Evolutionary conservation across 371 early-diverging fungal species (phyloP), one percentile per base, ranked within the genome.

Genomic region (Mucor circinelloides): DNA sequence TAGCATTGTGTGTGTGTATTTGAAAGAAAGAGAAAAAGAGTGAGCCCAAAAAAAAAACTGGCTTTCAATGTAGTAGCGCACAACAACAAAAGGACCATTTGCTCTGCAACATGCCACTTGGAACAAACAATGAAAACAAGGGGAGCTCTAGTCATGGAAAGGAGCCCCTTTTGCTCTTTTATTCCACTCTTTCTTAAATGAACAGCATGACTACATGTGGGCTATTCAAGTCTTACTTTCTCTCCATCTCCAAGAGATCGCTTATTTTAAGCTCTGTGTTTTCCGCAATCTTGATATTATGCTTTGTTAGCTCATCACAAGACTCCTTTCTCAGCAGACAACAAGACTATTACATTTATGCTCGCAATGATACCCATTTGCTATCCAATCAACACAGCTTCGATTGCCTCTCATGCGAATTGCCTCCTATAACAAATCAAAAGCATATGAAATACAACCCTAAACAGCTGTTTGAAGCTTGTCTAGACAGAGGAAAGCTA

Each of bases 1-100:
- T 25, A 70, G 34, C 70, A 70, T 70, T 46, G 17, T 21, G 31
- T 36, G 13, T 40, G 10, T 52, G 15, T 13, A 15, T 38, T n/a
- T 19, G 21, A 67, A 28, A 42, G 42, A 67, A 42, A 55, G 3
- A 12, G 28, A 59, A 52, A 52, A 38, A 66, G 10, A 36, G 40
- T n/a, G n/a, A n/a, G 4, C 9, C 15, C 0, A 40, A 5, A 46
- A 19, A 46, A 46, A 46, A 27, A 52, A 9, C 52, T 52, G 52
- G 15, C 52, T 52, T 52, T 52, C 27, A 52, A 52, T 40, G 40
- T 40, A n/a, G 17, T 17, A 40, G 36, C 3, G 34, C 2, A 32
- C 8, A 6, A 32, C n/a, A 46, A 21, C 23, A 23, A 42, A 34
- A 34, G n/a, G 34, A 6, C 34, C 34, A 6, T 32, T 32, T 42